A percentile compares a stretch with the other conserved stretches of the same genome.
Conservation (phyloP, 495 filamentous ascomycete species). For the Copromyces sp. region DNA sequence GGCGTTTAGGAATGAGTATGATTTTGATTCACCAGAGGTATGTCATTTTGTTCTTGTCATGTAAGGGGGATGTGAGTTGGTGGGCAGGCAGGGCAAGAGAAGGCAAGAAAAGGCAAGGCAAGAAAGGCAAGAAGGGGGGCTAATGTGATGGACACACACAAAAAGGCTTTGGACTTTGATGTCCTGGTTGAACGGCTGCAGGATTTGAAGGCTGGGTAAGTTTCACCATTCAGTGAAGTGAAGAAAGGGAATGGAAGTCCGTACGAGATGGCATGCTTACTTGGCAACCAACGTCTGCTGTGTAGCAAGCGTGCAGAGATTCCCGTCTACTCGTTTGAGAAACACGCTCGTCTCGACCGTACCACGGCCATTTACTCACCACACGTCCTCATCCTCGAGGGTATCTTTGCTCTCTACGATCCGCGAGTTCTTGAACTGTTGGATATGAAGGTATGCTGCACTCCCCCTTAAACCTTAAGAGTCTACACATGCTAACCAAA, state of each 20-base stretch:
- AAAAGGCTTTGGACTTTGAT: slow-evolving; percentile 81
- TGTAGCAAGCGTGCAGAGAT: slow-evolving; percentile 82
- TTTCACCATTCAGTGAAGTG: not conserved
- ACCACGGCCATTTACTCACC: slow-evolving; percentile 91
- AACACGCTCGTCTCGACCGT: slow-evolving; percentile 68
- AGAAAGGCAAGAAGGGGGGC: too few relatives aligned
- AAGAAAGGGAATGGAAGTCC: slow-evolving; percentile 1
- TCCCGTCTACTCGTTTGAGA: slow-evolving; percentile 88
- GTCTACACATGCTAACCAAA: not conserved
- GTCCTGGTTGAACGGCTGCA: slow-evolving; percentile 65
- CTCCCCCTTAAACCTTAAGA: too few relatives aligned
- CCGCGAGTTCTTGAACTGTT: slow-evolving; percentile 73
- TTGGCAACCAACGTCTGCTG: not conserved
- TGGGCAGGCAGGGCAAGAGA: slow-evolving; percentile 10
- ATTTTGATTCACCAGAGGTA: slow-evolving; percentile 82
- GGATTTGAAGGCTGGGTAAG: slow-evolving; percentile 86
- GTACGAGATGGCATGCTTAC: not conserved
- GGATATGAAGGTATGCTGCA: slow-evolving; percentile 65
- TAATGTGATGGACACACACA: too few relatives aligned
- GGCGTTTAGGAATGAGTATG: slow-evolving; percentile 84
- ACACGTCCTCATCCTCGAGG: slow-evolving; percentile 89
- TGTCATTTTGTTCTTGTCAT: slow-evolving; percentile 5
- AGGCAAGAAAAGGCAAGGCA: slow-evolving; percentile 15
- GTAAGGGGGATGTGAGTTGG: not conserved
- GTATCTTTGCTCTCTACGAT: slow-evolving; percentile 91